Conservation (phyloP, 192 early-diverging fungal genomes). For the Dimargaris cristalligena region DNA sequence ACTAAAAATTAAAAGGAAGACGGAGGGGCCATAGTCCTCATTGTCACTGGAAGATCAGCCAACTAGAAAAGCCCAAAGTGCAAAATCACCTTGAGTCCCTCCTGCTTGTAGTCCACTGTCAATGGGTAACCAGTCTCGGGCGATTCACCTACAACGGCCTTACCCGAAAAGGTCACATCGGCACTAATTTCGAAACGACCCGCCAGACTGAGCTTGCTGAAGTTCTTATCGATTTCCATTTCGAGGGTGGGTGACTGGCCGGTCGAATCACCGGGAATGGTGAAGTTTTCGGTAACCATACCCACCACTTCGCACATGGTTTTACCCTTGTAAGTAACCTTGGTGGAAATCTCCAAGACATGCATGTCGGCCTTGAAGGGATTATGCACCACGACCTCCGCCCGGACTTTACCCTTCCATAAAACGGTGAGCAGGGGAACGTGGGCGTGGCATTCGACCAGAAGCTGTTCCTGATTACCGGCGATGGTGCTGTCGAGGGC, state of each 20-base stretch:
- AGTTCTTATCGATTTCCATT: neutral
- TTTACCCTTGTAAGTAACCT: neutral
- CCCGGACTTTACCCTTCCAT: neutral
- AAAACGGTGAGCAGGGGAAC: neutral
- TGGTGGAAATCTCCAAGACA: neutral
- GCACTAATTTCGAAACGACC: neutral
- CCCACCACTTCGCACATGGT: neutral
- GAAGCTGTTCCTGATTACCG: constrained; percentile 9
- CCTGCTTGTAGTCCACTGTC: neutral
- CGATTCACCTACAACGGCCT: constrained; percentile 3
- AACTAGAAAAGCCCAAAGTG: neutral
- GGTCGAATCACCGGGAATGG: neutral
- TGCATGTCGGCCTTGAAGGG: neutral
- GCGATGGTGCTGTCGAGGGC: constrained; percentile 24
- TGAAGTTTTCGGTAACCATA: neutral
- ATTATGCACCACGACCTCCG: neutral
- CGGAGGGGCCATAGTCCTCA: too few species aligned
- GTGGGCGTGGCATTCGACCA: neutral
- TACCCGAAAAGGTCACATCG: neutral
- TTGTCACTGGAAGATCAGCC: too few species aligned
- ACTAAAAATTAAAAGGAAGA: too few species aligned
- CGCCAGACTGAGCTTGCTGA: neutral
- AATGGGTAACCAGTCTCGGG: neutral
- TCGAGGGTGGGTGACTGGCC: neutral
- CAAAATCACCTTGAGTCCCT: neutral